Conservation (phyloP, 2,329 filamentous ascomycete species). For the Ascomycota sp. region DNA sequence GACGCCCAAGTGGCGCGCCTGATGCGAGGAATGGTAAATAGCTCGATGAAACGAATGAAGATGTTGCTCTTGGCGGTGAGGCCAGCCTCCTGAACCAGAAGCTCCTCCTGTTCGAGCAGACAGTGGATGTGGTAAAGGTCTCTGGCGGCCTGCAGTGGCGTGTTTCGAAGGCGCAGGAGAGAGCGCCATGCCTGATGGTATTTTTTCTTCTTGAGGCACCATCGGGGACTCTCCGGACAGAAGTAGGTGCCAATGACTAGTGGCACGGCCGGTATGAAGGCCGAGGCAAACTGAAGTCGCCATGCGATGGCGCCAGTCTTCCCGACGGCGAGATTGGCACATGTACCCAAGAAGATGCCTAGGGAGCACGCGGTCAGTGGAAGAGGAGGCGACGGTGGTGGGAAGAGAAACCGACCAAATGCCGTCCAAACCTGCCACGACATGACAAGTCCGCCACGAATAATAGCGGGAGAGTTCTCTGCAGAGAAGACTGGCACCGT, state of each 20-base stretch:
- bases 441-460: slow-evolving; percentile 30
- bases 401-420: slow-evolving; percentile 15
- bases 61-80: slow-evolving; percentile 20
- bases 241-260: slow-evolving; percentile 33
- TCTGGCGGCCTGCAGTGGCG: slow-evolving; percentile 34
- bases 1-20: slow-evolving; percentile 42
- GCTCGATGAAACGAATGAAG: slow-evolving; percentile 26
- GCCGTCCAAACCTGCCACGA: slow-evolving; percentile 32
- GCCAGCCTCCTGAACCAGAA: slow-evolving; percentile 8
- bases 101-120: slow-evolving; percentile 12
- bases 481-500: slow-evolving; percentile 31
- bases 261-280: slow-evolving; percentile 41
- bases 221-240: slow-evolving; percentile 42
- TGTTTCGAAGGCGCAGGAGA: slow-evolving; percentile 32
- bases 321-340: slow-evolving; percentile 41
- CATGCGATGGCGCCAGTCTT: slow-evolving; percentile 35
- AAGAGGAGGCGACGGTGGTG: too few species aligned
- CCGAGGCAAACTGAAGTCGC: slow-evolving; percentile 40
- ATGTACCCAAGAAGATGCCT: slow-evolving; percentile 43
- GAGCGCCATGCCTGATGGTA: slow-evolving; percentile 32
- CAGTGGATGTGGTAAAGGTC: slow-evolving; percentile 36
- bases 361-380: slow-evolving; percentile 1
- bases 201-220: slow-evolving; percentile 39
- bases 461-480: slow-evolving; percentile 27
- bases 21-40: slow-evolving; percentile 34